Conservation (phyloP, 2,329 filamentous ascomycete species). For the Myriosclerotinia scirpicola region DNA sequence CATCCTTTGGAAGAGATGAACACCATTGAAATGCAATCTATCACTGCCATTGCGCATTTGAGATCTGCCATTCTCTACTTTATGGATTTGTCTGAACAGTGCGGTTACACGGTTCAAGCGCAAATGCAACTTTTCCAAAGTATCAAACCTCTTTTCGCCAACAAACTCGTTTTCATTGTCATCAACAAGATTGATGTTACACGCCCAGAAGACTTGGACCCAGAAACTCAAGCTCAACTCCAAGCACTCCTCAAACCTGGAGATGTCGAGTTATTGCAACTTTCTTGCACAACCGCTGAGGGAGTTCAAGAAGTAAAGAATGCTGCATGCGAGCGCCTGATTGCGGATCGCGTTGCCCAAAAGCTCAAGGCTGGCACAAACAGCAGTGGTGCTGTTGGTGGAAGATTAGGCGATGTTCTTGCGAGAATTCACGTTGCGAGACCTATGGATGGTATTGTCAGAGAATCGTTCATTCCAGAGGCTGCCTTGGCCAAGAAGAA, state of each 20-base stretch:
- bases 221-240: slow-evolving; percentile 74
- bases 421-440: slow-evolving; percentile 95
- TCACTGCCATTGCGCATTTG: slow-evolving; percentile 95
- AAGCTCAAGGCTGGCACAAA: slow-evolving; percentile 92
- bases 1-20: slow-evolving; percentile 99
- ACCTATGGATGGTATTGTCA: slow-evolving; percentile 75
- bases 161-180: slow-evolving; percentile 95
- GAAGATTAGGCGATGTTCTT: slow-evolving; percentile 85
- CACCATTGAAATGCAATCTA: slow-evolving; percentile 99
- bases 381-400: slow-evolving; percentile 71
- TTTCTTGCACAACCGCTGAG: slow-evolving; percentile 93
- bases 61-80: slow-evolving; percentile 95
- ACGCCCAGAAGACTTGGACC: slow-evolving; percentile 81
- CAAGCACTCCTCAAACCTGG: slow-evolving; percentile 79
- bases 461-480: slow-evolving; percentile 86
- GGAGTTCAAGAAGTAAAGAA: slow-evolving; percentile 96
- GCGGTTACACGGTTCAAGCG: slow-evolving; percentile 87
- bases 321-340: slow-evolving; percentile 85
- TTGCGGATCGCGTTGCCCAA: slow-evolving; percentile 89
- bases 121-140: slow-evolving; percentile 95
- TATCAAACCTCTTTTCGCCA: slow-evolving; percentile 94
- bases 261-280: slow-evolving; percentile 88
- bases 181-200: slow-evolving; percentile 98
- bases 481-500: slow-evolving; percentile 78
- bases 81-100: slow-evolving; percentile 96